phyloP scores from a whole-genome alignment of 225 moss, liverwort and hornwort genomes.

The Rhytidiadelphus loreus region DNA sequence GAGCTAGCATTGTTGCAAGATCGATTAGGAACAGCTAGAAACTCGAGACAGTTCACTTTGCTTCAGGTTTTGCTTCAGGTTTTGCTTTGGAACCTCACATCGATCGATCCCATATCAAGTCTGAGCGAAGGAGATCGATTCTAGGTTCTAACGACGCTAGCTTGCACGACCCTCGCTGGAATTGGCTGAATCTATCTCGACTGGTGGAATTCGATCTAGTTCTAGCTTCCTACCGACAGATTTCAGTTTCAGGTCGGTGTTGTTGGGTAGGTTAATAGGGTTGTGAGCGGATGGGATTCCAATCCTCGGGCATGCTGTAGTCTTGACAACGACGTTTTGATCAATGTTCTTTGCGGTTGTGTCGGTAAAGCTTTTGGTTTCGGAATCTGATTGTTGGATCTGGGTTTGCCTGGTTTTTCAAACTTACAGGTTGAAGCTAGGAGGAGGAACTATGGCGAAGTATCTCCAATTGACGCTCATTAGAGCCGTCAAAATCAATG shows the following conservation, averaged over 20 bases:
- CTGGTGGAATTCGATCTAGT: neutral
- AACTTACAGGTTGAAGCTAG: neutral
- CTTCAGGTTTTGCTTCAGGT: neutral
- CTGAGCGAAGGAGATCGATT: neutral
- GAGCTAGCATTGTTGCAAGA: neutral
- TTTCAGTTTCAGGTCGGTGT: neutral
- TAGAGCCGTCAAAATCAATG: neutral
- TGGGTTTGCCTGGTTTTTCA: neutral
- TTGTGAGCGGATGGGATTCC: neutral
- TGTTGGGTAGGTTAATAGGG: neutral
- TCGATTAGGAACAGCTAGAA: neutral
- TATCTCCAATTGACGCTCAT: neutral
- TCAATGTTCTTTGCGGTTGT: neutral
- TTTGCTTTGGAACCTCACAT: neutral
- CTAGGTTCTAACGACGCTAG: neutral
- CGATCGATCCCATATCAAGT: neutral
- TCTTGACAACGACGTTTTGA: neutral
- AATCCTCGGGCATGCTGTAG: no score
- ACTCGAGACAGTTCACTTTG: neutral
- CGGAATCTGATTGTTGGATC: neutral
- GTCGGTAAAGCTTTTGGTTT: neutral
- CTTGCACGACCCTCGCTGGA: neutral
- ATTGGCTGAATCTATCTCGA: neutral
- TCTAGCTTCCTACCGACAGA: neutral
- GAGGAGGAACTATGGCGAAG: neutral